phyloP scores from a whole-genome alignment of 208 protist genomes.

The Borovskyia barvae region DNA sequence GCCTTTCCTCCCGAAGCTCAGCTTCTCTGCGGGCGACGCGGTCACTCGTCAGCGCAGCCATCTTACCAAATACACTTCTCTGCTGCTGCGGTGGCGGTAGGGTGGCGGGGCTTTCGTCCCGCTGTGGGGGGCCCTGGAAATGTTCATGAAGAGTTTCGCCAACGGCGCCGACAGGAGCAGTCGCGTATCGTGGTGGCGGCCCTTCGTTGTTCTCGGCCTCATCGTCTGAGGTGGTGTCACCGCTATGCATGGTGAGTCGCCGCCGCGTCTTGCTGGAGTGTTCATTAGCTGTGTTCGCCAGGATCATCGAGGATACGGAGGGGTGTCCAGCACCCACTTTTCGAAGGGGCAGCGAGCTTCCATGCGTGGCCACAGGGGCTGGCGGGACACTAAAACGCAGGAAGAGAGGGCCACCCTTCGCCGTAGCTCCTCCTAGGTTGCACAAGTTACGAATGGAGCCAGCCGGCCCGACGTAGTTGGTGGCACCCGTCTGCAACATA shows the following conservation, averaged over 20 bases:
- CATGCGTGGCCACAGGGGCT: background rate
- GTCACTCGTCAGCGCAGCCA: background rate
- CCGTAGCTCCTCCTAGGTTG: background rate
- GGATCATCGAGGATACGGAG: too few species aligned
- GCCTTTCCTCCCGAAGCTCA: slow-evolving; percentile 13
- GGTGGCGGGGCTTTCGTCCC: background rate
- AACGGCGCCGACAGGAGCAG: too few species aligned
- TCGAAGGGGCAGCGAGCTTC: background rate
- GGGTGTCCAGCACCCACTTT: background rate
- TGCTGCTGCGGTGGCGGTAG: background rate
- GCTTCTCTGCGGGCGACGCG: background rate
- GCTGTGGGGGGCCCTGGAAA: too few species aligned
- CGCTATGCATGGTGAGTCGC: too few species aligned
- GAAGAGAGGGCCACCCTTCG: slow-evolving; percentile 8
- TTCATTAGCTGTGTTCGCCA: too few species aligned
- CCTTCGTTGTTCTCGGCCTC: too few species aligned
- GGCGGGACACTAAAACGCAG: slow-evolving; percentile 17
- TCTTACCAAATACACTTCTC: slow-evolving; percentile 6
- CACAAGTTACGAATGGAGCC: slow-evolving; percentile 10
- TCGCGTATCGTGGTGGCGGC: too few species aligned
- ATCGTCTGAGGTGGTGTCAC: too few species aligned
- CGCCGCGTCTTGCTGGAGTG: too few species aligned
- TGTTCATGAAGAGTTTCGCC: too few species aligned
- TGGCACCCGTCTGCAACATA: background rate
- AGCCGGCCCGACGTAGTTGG: slow-evolving; percentile 1